Evolutionary conservation across 1,139 yeast species (phyloP), one percentile per base, ranked within the genome.

Genomic region (Hyphopichia fennica): DNA sequence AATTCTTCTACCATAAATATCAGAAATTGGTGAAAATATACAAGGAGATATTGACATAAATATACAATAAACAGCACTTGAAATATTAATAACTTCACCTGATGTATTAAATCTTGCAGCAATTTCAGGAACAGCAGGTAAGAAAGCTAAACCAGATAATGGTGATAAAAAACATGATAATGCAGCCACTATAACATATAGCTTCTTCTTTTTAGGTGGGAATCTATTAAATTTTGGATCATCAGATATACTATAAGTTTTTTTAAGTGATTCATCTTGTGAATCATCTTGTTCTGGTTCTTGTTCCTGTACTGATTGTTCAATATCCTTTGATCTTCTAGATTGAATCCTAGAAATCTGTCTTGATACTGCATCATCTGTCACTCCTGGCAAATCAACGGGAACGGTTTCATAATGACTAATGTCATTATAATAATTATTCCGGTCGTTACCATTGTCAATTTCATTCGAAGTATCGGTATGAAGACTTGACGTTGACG

Each of bases 31-130:
- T 1, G 75, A 67, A 44, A 72, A 60, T 2, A 77, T 32, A 46
- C 78, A 66, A 1, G 82, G 81, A 0, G 81, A 71, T 1, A 73
- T 41, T 5, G 80, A 72, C 81, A 78, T 77, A 49, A 72, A 65
- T 1, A 76, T 49, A 54, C 74, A 72, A 50, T 71, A 78, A 3
- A 74, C 62, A 0, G 81, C 80, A 50, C 72, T 77, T 14, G 82
- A 66, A 7, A 75, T 55, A 45, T 74, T 75, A 46, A 77, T 71
- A 10, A 75, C 55, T 16, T 67, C 67, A 10, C 72, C 73, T 0
- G 79, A 67, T 14, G 81, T 75, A 41, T 69, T 47, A 51, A 76
- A 72, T 33, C 56, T 52, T 2, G 51, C 48, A 1, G 82, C 77
- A 27, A 77, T 72, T 41, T 67, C 70, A 1, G 79, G 65, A 9